Base-by-base conservation (phyloP, 805 yeast genomes). In the Hanseniaspora lindneri region DNA sequence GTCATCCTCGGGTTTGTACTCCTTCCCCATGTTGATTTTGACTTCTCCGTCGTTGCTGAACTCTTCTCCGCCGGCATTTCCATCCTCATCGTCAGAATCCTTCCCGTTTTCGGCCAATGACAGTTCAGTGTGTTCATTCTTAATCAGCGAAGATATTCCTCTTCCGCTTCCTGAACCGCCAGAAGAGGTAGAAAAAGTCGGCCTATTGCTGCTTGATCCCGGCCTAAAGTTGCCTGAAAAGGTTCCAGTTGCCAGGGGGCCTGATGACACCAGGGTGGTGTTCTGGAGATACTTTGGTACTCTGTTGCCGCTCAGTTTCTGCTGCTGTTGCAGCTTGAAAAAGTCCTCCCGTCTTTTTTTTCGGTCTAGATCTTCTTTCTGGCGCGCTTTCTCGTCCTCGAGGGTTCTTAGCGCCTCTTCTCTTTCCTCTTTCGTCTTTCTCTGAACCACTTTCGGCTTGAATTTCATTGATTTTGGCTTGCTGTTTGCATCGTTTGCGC, bases 391-490 rank as follows among this genome's bases (percentile, higher is more conserved):
- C 4, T 87, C 86, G 0, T 87, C 88, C 30, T 44, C 48, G 8
- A 44, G 19, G n/a, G 29, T 21, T n/a, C 34, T 37, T 17, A 41
- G 20, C 48, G 76, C 74, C 24, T 83, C 78, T 20, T 78, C 95
- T 61, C 95, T 70, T 56, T 86, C 95, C 55, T 83, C 88, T 55
- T 84, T 80, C 10, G 86, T 67, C 60, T 85, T 77, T 64, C 96
- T 71, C 0, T 87, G 87, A 37, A 88, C 95, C 2, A 72, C 80
- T 62, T 88, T 88, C 2, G 96, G 96, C 62, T 79, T 78, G 65
- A 88, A 88, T 62, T 81, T 80, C 52, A 82, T 66, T 7, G 83
- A 74, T 56, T 76, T 75, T 4, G 49, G 39, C 27, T 46, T 46
- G n/a, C 32, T 21, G 14, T 41, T 39, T 11, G 41, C n/a, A 3